These are phyloP conservation scores for Selaginella tamariscina DNA, from an alignment of 75 land plant genomes.

Conservation along the genomic window DNA sequence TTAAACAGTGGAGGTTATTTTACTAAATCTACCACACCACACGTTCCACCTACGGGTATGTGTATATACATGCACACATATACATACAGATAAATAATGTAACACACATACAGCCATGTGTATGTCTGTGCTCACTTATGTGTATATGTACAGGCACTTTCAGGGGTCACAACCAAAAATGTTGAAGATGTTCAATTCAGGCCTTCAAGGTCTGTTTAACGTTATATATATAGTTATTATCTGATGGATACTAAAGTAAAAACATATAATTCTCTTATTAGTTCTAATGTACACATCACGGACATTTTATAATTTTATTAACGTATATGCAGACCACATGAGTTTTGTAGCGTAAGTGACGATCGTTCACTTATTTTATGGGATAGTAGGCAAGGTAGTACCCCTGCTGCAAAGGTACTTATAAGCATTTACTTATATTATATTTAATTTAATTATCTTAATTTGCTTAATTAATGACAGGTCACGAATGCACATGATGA, in stretches of 20 bases:
- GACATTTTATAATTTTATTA: too few relatives aligned
- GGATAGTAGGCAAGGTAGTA: constrained; percentile 77
- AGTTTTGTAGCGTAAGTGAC: constrained; percentile 98
- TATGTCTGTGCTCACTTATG: too few relatives aligned
- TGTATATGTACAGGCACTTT: constrained; percentile 69
- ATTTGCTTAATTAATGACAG: constrained; percentile 21
- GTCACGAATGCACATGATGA: constrained; percentile 93
- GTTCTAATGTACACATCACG: too few relatives aligned
- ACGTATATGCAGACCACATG: constrained; percentile 59
- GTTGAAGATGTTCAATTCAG: constrained; percentile 97
- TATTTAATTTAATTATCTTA: neutral
- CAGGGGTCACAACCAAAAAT: constrained; percentile 75
- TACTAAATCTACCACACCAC: neutral
- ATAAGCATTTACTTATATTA: neutral
- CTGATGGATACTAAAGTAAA: too few relatives aligned
- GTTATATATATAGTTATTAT: neutral
- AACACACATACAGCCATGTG: too few relatives aligned
- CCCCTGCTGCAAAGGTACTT: neutral
- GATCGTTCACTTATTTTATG: constrained; percentile 84
- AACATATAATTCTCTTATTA: too few relatives aligned
- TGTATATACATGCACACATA: too few relatives aligned
- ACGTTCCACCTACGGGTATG: neutral
- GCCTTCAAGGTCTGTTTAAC: constrained; percentile 98
- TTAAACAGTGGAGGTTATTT: neutral
- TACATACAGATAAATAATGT: too few relatives aligned